Base-by-base conservation (phyloP, 768 basidiomycete species). In the Rhizopogon vesiculosus region DNA sequence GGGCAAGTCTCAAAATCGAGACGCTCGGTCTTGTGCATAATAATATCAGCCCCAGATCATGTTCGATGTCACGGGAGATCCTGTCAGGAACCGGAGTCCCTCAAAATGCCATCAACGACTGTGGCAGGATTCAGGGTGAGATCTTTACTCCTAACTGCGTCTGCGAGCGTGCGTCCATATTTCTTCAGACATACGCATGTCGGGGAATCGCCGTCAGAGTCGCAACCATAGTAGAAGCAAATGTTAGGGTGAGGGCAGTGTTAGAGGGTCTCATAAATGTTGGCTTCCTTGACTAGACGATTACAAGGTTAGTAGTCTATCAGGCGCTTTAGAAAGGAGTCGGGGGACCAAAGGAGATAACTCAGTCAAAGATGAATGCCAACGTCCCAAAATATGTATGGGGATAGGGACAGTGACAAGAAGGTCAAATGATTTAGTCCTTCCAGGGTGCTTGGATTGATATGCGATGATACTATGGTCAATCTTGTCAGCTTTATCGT, bases 41-140 rank as follows among this genome's bases (percentile, higher is more conserved):
- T 46, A 65, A 69, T 54, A 59, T 69, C 40, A 66, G 60, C 41
- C 66, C 65, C 12, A 67, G 48, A 64, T 69, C 50, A 66, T 66
- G 63, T 48, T 67, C 19, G 59, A 62, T 44, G 61, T 58, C 5
- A 46, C 45, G n/a, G 63, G 61, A 3, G 39, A 40, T 41, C 51
- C 65, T 13, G 54, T 69, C 40, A 60, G 49, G 44, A 60, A 59
- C 18, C 48, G 31, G 10, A 69, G 40, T 7, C 61, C 68, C 7
- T 54, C 6, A 33, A 38, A 22, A 69, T 61, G 19, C 59, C 62
- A 59, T 44, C 28, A 25, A 49, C 19, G 13, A 57, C 48, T 5
- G 10, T 13, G 16, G 48, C 13, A 25, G 18, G 33, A 22, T 44
- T 45, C 44, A 31, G 15, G 56, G 41, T 46, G 19, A 16, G 31